These are phyloP conservation scores for Xylariaceae sp. DNA, from an alignment of 2,329 filamentous ascomycete genomes.

Conservation along the genomic window DNA sequence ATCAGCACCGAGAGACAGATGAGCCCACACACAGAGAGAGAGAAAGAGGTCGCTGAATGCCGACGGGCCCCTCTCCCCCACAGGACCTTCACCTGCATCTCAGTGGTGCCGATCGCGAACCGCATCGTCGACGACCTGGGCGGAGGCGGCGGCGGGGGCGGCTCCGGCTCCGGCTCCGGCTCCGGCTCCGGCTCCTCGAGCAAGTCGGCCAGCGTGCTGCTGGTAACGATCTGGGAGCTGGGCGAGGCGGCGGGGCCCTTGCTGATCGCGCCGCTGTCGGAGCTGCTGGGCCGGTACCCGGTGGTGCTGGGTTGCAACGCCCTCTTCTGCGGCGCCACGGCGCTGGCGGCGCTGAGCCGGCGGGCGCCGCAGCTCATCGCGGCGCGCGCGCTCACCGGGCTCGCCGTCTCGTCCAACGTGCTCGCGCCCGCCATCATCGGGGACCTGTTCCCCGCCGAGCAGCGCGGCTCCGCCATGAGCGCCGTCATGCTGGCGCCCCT, in stretches of 20 bases:
- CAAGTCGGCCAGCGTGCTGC: conserved; percentile 46
- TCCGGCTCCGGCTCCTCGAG: conserved; percentile 29
- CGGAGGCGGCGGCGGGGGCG: conserved; percentile 24
- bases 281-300: conserved; percentile 49
- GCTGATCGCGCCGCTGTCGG: conserved; percentile 55
- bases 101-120: conserved; percentile 44
- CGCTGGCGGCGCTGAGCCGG: conserved; percentile 37
- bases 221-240: conserved; percentile 65
- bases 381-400: conserved; percentile 51
- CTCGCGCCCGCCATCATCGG: conserved; percentile 57
- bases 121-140: conserved; percentile 42
- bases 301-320: conserved; percentile 47
- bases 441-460: conserved; percentile 51
- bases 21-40: conserved; percentile 1
- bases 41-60: background rate
- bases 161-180: too few relatives aligned
- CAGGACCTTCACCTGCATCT: conserved; percentile 52
- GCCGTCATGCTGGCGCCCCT: conserved; percentile 49
- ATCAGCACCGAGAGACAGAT: background rate
- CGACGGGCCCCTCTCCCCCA: background rate
- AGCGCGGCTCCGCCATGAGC: conserved; percentile 52
- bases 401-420: conserved; percentile 57
- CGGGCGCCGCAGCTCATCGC: conserved; percentile 40
- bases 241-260: conserved; percentile 55
- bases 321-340: conserved; percentile 41